phyloP scores from a whole-genome alignment of 208 protist species.

The Porcisia deanei region DNA sequence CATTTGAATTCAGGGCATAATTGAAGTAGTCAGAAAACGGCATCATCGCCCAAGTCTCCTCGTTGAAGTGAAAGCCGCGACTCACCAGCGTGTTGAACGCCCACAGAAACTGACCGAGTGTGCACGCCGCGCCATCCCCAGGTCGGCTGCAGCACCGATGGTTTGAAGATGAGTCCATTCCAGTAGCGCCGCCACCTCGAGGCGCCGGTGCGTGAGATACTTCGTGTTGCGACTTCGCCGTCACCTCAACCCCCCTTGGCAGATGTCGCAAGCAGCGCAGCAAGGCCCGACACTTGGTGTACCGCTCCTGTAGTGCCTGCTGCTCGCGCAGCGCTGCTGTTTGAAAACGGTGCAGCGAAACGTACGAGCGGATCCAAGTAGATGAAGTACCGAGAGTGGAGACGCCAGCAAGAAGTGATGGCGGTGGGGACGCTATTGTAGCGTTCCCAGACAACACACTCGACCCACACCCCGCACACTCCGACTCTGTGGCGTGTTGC shows the following conservation, averaged over 20 bases:
- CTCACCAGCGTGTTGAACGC: constrained; percentile 88
- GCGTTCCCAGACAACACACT: neutral
- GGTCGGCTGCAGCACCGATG: neutral
- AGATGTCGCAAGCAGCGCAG: constrained; percentile 36
- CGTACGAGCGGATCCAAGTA: constrained; percentile 18
- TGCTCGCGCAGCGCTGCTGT: constrained; percentile 48
- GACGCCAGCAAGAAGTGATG: constrained; percentile 4
- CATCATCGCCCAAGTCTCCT: constrained; percentile 91
- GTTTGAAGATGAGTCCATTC: neutral
- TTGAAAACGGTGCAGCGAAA: constrained; percentile 51
- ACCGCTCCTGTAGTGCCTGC: constrained; percentile 35
- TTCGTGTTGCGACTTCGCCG: neutral
- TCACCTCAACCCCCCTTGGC: constrained; percentile 16
- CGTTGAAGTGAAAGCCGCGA: constrained; percentile 78
- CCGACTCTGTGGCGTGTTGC: neutral
- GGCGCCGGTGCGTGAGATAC: neutral
- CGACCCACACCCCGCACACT: neutral
- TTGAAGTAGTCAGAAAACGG: constrained; percentile 94
- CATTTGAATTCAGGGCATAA: constrained; percentile 75
- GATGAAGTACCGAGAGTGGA: constrained; percentile 8
- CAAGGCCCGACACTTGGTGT: constrained; percentile 35
- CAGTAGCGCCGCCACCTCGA: neutral
- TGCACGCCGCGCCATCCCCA: constrained; percentile 17
- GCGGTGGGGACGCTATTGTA: neutral
- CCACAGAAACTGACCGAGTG: constrained; percentile 73